phyloP scores from a whole-genome alignment of 192 early-diverging fungal species.

The Neocallimastix lanati region DNA sequence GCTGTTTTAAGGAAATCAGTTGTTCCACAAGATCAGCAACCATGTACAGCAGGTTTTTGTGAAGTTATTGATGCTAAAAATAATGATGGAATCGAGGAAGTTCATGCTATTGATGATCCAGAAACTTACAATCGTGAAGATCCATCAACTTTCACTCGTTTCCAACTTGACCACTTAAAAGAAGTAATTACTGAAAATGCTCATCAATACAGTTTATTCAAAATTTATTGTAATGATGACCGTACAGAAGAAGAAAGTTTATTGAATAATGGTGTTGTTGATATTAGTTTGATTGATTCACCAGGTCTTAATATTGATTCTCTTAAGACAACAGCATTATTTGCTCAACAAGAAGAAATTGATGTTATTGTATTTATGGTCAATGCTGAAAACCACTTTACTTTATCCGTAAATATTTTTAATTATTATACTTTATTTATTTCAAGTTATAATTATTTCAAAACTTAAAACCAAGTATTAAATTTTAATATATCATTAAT shows the following conservation, averaged over 20 bases:
- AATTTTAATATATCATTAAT: too few relatives aligned
- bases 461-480: too few relatives aligned
- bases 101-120: slow-evolving; percentile 69
- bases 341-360: slow-evolving; percentile 96
- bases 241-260: slow-evolving; percentile 21
- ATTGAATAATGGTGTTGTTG: slow-evolving; percentile 88
- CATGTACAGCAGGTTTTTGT: slow-evolving; percentile 88
- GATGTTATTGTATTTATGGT: slow-evolving; percentile 99
- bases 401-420: slow-evolving; percentile 80
- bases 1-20: slow-evolving; percentile 76
- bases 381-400: slow-evolving; percentile 98
- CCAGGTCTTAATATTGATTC: slow-evolving; percentile 96
- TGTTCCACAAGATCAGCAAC: slow-evolving; percentile 91
- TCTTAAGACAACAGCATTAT: slow-evolving; percentile 88
- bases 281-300: slow-evolving; percentile 93
- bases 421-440: too few relatives aligned
- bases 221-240: slow-evolving; percentile 72
- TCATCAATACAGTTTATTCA: slow-evolving; percentile 56
- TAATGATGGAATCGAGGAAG: slow-evolving; percentile 76
- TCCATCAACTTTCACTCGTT: slow-evolving; percentile 43
- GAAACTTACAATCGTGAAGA: slow-evolving; percentile 48
- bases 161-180: slow-evolving; percentile 55
- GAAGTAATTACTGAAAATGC: slow-evolving; percentile 59
- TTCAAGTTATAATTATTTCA: too few relatives aligned
- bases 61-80: slow-evolving; percentile 86